Conservation (phyloP, 345 rosid species). For the Corymbia maculata region DNA sequence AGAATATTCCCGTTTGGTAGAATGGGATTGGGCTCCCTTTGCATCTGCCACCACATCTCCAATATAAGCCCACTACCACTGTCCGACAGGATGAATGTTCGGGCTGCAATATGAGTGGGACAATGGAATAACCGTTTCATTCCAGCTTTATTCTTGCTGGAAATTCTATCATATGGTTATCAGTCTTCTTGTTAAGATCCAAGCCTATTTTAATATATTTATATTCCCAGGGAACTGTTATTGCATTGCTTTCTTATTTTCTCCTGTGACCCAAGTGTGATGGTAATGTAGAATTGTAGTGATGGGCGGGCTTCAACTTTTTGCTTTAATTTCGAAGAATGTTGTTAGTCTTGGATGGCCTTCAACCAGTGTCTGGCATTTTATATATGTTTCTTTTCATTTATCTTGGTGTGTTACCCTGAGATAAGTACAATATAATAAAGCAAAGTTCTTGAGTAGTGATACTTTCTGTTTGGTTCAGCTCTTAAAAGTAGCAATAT, state of each 20-base stretch:
- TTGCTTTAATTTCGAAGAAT: background rate
- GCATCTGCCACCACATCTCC: background rate
- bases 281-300: background rate
- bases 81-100: background rate
- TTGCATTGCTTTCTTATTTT: background rate
- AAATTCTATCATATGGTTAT: background rate
- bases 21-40: background rate
- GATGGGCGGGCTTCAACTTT: background rate
- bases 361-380: background rate
- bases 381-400: background rate
- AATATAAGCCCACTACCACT: background rate
- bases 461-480: background rate
- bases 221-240: background rate
- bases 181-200: background rate
- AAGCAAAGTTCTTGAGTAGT: background rate
- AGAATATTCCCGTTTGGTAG: background rate
- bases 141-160: background rate
- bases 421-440: background rate
- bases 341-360: background rate
- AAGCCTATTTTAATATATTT: background rate
- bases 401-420: background rate
- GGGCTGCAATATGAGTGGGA: background rate
- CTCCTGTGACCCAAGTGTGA: background rate
- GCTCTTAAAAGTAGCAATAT: background rate
- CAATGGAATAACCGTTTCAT: background rate